Evolutionary conservation across 2,329 filamentous ascomycete species (phyloP).

Genomic region (Fusarium proliferatum): DNA sequence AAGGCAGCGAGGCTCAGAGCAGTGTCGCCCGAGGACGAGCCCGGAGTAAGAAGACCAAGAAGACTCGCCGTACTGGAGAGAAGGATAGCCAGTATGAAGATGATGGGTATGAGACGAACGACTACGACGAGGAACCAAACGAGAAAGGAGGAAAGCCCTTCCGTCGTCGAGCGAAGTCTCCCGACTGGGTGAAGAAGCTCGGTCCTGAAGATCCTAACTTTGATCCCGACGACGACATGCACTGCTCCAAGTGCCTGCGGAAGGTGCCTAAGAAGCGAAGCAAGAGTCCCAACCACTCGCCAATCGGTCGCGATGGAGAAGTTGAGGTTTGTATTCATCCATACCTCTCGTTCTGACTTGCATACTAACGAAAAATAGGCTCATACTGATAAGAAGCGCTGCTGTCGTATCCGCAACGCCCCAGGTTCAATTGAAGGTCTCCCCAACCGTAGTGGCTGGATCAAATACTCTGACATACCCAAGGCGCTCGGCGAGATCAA

Average conservation of each 20-base stretch:
- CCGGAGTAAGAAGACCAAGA: not conserved
- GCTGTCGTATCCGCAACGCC: constrained; percentile 45
- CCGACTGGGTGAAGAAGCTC: constrained; percentile 43
- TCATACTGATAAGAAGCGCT: constrained; percentile 34
- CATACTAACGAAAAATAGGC: constrained; percentile 21
- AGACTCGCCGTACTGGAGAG: not conserved
- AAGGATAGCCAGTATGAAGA: constrained; percentile 21
- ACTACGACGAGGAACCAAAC: constrained; percentile 2
- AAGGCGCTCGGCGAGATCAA: constrained; percentile 35
- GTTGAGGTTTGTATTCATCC: constrained; percentile 31
- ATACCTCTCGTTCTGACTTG: fast-evolving
- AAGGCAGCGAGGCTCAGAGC: constrained; percentile 11
- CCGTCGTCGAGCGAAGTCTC: constrained; percentile 35
- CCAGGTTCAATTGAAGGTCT: constrained; percentile 30
- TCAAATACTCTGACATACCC: constrained; percentile 33
- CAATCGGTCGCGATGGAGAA: constrained; percentile 27
- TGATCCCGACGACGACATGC: constrained; percentile 44
- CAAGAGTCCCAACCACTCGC: constrained; percentile 32
- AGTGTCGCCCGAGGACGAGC: not conserved
- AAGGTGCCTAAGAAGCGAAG: constrained; percentile 42
- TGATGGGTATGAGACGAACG: not conserved
- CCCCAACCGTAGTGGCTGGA: constrained; percentile 51
- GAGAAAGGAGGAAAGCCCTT: not conserved
- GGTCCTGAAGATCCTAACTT: constrained; percentile 40
- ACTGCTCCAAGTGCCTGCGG: constrained; percentile 50